These are phyloP conservation scores for Rubus parviflorus DNA, from an alignment of 306 rosid genomes.

Conservation along the genomic window DNA sequence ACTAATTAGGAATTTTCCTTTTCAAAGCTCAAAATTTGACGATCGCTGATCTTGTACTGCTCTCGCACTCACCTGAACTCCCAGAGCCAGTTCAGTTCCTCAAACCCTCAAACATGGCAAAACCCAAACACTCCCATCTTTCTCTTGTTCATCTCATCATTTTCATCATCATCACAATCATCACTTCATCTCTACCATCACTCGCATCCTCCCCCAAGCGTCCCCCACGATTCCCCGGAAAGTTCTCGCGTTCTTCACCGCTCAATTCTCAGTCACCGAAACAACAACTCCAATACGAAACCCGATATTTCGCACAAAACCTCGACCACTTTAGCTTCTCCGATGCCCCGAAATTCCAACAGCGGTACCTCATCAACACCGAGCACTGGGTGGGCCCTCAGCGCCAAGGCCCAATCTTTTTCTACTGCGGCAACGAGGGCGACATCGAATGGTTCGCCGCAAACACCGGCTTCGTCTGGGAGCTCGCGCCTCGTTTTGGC, in stretches of 20 bases:
- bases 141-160: neutral
- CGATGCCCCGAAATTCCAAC: constrained; percentile 51
- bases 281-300: constrained; percentile 43
- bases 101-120: constrained; percentile 23
- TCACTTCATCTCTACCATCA: constrained; percentile 20
- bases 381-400: constrained; percentile 61
- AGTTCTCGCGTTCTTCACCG: constrained; percentile 32
- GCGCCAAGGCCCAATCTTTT: constrained; percentile 65
- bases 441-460: constrained; percentile 83
- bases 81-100: neutral
- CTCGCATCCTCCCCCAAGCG: constrained; percentile 26
- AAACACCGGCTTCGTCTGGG: constrained; percentile 83
- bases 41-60: neutral
- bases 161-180: constrained; percentile 9
- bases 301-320: constrained; percentile 57
- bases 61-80: neutral
- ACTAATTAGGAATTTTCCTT: too few species aligned
- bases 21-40: neutral
- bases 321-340: constrained; percentile 86
- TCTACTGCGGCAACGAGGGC: constrained; percentile 95
- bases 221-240: constrained; percentile 46
- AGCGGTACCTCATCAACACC: constrained; percentile 77
- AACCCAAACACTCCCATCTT: constrained; percentile 12
- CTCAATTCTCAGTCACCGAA: neutral
- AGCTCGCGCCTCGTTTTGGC: constrained; percentile 73